phyloP scores from a whole-genome alignment of 2,329 filamentous ascomycete species.

The Colletotrichum sp. region DNA sequence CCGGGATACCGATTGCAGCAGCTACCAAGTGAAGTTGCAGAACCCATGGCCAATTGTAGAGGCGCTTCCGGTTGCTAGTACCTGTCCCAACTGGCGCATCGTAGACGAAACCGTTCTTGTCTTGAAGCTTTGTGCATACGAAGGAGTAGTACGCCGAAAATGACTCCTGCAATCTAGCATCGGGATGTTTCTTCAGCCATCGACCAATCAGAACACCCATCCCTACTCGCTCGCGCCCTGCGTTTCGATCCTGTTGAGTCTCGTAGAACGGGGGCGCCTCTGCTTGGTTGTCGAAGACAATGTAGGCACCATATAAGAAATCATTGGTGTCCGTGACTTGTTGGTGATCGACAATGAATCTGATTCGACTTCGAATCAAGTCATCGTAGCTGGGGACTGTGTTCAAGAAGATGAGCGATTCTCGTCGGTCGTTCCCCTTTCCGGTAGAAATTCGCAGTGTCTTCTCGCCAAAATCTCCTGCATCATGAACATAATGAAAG shows the following conservation, averaged over 20 bases:
- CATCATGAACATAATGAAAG: background rate
- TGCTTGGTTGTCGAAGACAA: slow-evolving; percentile 16
- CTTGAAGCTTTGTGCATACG: slow-evolving; percentile 14
- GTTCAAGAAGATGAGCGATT: slow-evolving; percentile 15
- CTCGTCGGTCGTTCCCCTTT: background rate
- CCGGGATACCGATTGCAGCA: background rate
- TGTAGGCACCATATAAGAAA: background rate
- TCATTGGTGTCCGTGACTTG: background rate
- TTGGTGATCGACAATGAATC: slow-evolving; percentile 12
- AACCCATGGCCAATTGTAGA: slow-evolving; percentile 20
- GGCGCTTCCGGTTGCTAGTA: background rate
- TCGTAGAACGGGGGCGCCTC: slow-evolving; percentile 10
- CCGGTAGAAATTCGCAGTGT: background rate
- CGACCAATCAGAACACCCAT: slow-evolving; percentile 15
- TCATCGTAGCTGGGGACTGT: slow-evolving; percentile 1
- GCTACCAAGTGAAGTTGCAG: slow-evolving; percentile 12
- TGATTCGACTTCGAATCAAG: background rate
- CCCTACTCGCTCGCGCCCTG: slow-evolving; percentile 15
- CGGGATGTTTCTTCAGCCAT: slow-evolving; percentile 1
- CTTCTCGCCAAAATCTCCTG: background rate
- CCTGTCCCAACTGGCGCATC: background rate
- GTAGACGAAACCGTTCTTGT: slow-evolving; percentile 3
- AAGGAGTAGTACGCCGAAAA: slow-evolving; percentile 6
- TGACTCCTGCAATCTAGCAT: background rate
- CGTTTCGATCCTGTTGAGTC: slow-evolving; percentile 10